These are phyloP conservation scores for Ophiocordyceps camponoti-rufipedis DNA, from an alignment of 2,329 filamentous ascomycete species.

Conservation along the genomic window DNA sequence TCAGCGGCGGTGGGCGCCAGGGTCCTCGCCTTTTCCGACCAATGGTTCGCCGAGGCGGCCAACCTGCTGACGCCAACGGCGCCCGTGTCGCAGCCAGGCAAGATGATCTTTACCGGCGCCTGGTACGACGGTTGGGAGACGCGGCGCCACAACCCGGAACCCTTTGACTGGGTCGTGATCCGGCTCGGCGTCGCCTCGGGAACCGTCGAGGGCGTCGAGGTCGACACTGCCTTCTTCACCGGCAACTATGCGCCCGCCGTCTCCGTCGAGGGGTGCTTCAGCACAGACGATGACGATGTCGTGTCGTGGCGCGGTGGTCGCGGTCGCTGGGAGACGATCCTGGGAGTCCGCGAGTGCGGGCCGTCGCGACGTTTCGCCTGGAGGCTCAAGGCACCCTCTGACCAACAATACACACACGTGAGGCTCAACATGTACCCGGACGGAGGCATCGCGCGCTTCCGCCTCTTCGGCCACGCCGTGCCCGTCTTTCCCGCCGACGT, in stretches of 20 bases:
- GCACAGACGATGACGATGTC: constrained; percentile 43
- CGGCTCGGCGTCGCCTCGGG: constrained; percentile 53
- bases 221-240: constrained; percentile 67
- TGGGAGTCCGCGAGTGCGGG: constrained; percentile 52
- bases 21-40: constrained; percentile 45
- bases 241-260: constrained; percentile 70
- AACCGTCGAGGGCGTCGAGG: constrained; percentile 53
- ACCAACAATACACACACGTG: constrained; percentile 61
- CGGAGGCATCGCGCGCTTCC: constrained; percentile 65
- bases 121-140: constrained; percentile 61
- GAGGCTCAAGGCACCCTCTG: constrained; percentile 39
- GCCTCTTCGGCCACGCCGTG: constrained; percentile 57
- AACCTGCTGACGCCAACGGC: constrained; percentile 47
- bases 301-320: constrained; percentile 38
- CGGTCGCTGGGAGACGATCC: constrained; percentile 54
- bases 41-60: constrained; percentile 49
- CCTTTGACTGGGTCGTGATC: constrained; percentile 50
- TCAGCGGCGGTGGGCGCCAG: constrained; percentile 43
- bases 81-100: constrained; percentile 43
- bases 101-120: constrained; percentile 50
- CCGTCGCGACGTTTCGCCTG: constrained; percentile 58
- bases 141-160: constrained; percentile 42
- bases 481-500: constrained; percentile 55
- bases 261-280: constrained; percentile 60
- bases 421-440: constrained; percentile 74